Percentiles rank a stretch among this genome's conserved stretches.
phyloP scores from a whole-genome alignment of 306 rosid genomes.

The Aeschynomene evenia region DNA sequence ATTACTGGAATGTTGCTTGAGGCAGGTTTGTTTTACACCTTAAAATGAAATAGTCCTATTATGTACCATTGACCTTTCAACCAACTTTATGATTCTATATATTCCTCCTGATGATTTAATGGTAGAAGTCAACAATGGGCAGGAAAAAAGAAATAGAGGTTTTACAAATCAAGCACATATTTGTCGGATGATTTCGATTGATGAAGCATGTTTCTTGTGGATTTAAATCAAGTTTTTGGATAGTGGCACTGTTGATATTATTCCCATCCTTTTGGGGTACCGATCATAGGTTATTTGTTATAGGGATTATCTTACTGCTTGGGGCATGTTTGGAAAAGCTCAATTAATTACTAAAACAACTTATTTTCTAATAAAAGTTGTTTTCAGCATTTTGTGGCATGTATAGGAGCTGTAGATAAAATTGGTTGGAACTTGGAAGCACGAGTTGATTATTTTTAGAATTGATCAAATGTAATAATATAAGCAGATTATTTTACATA shows the following conservation, averaged over 20 bases:
- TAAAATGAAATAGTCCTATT: conserved; percentile 2
- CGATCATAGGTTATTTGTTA: too few relatives aligned
- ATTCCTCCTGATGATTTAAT: conserved; percentile 11
- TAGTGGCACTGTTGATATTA: not conserved
- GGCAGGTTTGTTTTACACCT: not conserved
- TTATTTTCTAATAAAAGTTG: too few relatives aligned
- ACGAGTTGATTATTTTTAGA: too few relatives aligned
- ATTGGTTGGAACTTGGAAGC: too few relatives aligned
- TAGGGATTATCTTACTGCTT: too few relatives aligned
- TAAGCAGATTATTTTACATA: too few relatives aligned
- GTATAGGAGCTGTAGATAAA: too few relatives aligned
- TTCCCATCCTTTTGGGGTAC: too few relatives aligned
- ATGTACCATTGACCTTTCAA: not conserved
- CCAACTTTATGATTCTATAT: not conserved
- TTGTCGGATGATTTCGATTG: not conserved
- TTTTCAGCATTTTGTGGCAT: too few relatives aligned
- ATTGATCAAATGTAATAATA: too few relatives aligned
- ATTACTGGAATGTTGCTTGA: not conserved
- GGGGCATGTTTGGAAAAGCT: too few relatives aligned
- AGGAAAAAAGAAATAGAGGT: conserved; percentile 6
- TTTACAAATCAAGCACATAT: not conserved
- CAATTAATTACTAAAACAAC: too few relatives aligned
- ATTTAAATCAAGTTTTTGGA: not conserved
- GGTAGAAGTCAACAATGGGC: not conserved
- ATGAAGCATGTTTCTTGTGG: not conserved